Evolutionary conservation across 2,329 filamentous ascomycete species (phyloP).

Genomic region (Calcarisporium arbuscula): DNA sequence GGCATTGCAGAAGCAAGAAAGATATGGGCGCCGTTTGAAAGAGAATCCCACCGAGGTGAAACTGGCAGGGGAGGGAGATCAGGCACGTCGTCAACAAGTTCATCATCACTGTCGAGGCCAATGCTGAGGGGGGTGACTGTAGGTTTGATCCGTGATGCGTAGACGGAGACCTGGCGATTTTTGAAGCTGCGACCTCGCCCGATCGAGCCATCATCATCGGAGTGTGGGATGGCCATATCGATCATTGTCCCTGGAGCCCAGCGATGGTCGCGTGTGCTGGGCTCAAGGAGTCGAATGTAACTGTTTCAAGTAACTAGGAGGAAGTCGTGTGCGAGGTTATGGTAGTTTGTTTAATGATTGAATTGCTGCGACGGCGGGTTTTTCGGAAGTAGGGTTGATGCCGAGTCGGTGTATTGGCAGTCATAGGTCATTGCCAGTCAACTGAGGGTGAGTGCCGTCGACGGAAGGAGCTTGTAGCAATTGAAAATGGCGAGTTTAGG

Average conservation of each 20-base stretch:
- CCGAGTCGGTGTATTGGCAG: too few species aligned
- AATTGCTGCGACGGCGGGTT: too few species aligned
- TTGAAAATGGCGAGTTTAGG: too few species aligned
- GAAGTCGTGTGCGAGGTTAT: too few species aligned
- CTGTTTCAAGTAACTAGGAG: too few species aligned
- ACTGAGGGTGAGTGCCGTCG: too few species aligned
- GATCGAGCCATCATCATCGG: conserved; percentile 9
- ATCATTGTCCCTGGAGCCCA: conserved; percentile 16
- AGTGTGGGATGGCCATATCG: conserved; percentile 13
- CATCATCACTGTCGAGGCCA: conserved; percentile 1
- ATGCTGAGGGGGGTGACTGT: conserved; percentile 9
- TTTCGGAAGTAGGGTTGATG: too few species aligned
- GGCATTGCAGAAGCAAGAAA: too few species aligned
- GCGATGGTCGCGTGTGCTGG: conserved; percentile 10
- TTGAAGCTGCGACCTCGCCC: conserved; percentile 9
- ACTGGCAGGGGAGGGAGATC: conserved; percentile 28
- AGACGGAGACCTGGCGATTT: conserved; percentile 16
- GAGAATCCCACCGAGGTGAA: conserved; percentile 40
- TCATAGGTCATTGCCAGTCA: too few species aligned
- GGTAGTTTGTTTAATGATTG: too few species aligned
- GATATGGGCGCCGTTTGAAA: conserved; percentile 22
- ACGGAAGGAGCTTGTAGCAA: too few species aligned
- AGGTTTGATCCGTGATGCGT: conserved; percentile 15
- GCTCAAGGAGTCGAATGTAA: conserved; percentile 8
- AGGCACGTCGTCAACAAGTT: conserved; percentile 11